Conservation (phyloP, 2,329 filamentous ascomycete genomes). For the Neofusicoccum parvum region DNA sequence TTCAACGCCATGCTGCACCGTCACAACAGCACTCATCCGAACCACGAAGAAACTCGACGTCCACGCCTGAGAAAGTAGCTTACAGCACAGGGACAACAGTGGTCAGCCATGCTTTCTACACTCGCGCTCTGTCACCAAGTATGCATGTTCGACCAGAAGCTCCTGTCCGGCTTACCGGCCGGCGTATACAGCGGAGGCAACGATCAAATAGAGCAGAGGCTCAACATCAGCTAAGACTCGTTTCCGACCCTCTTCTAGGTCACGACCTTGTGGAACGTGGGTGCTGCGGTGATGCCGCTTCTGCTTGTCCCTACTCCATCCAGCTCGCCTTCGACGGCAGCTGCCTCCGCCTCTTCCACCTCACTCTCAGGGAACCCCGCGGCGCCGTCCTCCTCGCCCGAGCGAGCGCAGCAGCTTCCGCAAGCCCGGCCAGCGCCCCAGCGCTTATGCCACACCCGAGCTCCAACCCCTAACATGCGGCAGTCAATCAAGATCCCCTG, state of each 20-base stretch:
- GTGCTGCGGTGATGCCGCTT: constrained; percentile 45
- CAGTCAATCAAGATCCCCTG: constrained; percentile 42
- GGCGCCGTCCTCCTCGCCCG: constrained; percentile 46
- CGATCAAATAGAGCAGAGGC: constrained; percentile 41
- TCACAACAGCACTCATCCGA: background rate
- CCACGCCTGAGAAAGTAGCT: no score
- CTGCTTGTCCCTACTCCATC: constrained; percentile 48
- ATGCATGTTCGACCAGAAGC: no score
- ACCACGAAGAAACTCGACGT: no score
- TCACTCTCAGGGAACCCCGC: constrained; percentile 46
- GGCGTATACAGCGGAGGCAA: constrained; percentile 44
- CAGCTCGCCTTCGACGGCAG: constrained; percentile 49
- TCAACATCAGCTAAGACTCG: constrained; percentile 39
- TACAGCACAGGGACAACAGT: no score
- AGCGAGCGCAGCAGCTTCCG: constrained; percentile 45
- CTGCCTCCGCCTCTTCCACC: constrained; percentile 44
- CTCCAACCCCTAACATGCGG: constrained; percentile 27
- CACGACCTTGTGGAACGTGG: constrained; percentile 46
- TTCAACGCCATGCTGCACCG: background rate
- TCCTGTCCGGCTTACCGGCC: constrained; percentile 45
- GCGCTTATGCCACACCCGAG: constrained; percentile 34
- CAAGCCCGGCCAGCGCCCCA: constrained; percentile 35
- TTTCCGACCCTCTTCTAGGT: constrained; percentile 48
- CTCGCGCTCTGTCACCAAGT: no score
- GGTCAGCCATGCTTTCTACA: no score